Percentiles rank a stretch among this genome's conserved stretches.
These are phyloP conservation scores for Kuraishia ogatae DNA, from an alignment of 805 yeast species.

Conservation along the genomic window DNA sequence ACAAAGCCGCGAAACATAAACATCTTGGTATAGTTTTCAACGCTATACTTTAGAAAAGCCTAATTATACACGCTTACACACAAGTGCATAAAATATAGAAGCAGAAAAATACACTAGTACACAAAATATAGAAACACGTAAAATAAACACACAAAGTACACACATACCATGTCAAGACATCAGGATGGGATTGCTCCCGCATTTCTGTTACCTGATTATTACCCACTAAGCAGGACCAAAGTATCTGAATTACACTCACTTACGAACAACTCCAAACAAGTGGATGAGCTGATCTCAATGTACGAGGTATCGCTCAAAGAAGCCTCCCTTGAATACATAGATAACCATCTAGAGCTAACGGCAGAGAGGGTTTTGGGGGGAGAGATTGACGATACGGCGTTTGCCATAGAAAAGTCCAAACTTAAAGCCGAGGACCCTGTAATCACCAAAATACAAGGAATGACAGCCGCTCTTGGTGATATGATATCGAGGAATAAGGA, in stretches of 20 bases:
- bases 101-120: too few relatives aligned
- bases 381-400: neutral
- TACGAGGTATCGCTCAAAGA: neutral
- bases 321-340: neutral
- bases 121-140: too few relatives aligned
- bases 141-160: too few relatives aligned
- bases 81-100: too few relatives aligned
- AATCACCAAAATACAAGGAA: slow-evolving; percentile 7
- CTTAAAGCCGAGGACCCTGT: slow-evolving; percentile 6
- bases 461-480: slow-evolving; percentile 7
- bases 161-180: neutral
- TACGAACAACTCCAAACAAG: neutral
- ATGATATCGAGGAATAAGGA: slow-evolving; percentile 5
- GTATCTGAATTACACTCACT: slow-evolving; percentile 8
- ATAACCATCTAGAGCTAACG: neutral
- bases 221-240: slow-evolving; percentile 12
- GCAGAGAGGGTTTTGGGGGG: neutral
- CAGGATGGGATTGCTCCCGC: neutral
- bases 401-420: slow-evolving; percentile 3
- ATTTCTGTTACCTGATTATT: slow-evolving; percentile 15
- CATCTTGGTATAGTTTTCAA: too few relatives aligned
- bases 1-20: too few relatives aligned
- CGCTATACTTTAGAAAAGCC: too few relatives aligned
- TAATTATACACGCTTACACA: too few relatives aligned
- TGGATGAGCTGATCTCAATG: neutral